Evolutionary conservation across 805 yeast genomes (phyloP).

Genomic region (Kodamaea jinghongensis): DNA sequence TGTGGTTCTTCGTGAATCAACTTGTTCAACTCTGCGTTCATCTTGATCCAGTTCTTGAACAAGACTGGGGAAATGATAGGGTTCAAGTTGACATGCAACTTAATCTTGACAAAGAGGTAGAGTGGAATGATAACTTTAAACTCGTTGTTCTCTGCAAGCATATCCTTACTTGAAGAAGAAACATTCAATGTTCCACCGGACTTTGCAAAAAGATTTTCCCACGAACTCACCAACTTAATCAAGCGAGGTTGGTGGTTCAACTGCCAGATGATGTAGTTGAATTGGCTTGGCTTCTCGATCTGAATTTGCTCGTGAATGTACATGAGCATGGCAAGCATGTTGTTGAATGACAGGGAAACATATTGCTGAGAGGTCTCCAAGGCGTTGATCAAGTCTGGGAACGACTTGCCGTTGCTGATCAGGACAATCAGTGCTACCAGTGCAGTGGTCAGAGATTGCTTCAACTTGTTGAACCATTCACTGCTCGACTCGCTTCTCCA

Average conservation of each 20-base stretch:
- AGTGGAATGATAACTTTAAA: constrained; percentile 66
- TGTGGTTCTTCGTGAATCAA: constrained; percentile 59
- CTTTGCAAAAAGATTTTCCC: constrained; percentile 63
- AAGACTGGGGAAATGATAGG: constrained; percentile 61
- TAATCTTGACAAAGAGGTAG: constrained; percentile 62
- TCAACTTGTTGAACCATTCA: constrained; percentile 45
- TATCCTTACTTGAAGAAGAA: constrained; percentile 46
- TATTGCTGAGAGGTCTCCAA: constrained; percentile 16
- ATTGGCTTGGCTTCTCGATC: constrained; percentile 29
- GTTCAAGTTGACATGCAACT: constrained; percentile 59
- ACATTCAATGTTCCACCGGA: constrained; percentile 64
- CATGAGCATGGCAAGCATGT: constrained; percentile 55
- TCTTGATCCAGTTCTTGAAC: constrained; percentile 63
- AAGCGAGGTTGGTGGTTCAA: constrained; percentile 58
- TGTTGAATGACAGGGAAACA: constrained; percentile 43
- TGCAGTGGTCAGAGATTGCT: neutral
- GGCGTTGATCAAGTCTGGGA: constrained; percentile 13
- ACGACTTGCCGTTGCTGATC: constrained; percentile 8
- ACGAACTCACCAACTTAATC: constrained; percentile 54
- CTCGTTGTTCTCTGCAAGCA: constrained; percentile 52
- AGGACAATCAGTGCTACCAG: constrained; percentile 1
- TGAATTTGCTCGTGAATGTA: constrained; percentile 67
- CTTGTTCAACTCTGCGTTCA: constrained; percentile 52
- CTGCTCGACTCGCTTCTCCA: constrained; percentile 52
- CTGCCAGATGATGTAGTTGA: constrained; percentile 62